phyloP scores from a whole-genome alignment of 2,329 filamentous ascomycete genomes.

The Calonectria hawksworthii region DNA sequence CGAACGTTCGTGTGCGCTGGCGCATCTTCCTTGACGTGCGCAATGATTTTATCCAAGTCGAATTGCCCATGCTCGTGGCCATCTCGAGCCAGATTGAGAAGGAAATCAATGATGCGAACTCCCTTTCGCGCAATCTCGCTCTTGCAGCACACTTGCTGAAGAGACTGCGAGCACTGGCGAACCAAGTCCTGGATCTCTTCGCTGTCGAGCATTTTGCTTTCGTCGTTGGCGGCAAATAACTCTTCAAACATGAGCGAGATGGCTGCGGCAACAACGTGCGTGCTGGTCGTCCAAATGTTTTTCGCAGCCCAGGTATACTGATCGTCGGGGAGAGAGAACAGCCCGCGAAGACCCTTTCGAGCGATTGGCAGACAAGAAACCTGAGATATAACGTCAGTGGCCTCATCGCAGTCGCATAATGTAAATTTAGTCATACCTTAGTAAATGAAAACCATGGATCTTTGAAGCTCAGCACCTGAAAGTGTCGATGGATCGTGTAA shows the following conservation, averaged over 20 bases:
- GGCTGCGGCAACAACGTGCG: not conserved
- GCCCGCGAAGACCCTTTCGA: not conserved
- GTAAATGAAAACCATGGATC: constrained; percentile 18
- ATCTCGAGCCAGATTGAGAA: not conserved
- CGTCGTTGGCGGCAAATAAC: not conserved
- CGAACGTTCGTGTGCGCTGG: not conserved
- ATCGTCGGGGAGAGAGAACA: not conserved
- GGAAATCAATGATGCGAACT: not conserved
- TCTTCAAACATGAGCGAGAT: constrained; percentile 4
- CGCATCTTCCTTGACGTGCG: not conserved
- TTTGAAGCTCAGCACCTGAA: constrained; percentile 22
- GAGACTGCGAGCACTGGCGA: not conserved
- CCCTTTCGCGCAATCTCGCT: not conserved
- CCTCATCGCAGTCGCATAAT: fast-evolving
- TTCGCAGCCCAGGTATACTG: not conserved
- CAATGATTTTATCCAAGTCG: not conserved
- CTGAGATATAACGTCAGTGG: not conserved
- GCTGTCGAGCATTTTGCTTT: not conserved
- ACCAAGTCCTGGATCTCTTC: not conserved
- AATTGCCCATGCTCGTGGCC: not conserved
- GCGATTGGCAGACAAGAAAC: not conserved
- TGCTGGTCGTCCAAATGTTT: not conserved
- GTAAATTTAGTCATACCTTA: not conserved
- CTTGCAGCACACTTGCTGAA: not conserved
- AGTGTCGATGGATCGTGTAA: constrained; percentile 20